Evolutionary conservation across 2,329 filamentous ascomycete genomes (phyloP).

Genomic region (Penicillium sumatraense): DNA sequence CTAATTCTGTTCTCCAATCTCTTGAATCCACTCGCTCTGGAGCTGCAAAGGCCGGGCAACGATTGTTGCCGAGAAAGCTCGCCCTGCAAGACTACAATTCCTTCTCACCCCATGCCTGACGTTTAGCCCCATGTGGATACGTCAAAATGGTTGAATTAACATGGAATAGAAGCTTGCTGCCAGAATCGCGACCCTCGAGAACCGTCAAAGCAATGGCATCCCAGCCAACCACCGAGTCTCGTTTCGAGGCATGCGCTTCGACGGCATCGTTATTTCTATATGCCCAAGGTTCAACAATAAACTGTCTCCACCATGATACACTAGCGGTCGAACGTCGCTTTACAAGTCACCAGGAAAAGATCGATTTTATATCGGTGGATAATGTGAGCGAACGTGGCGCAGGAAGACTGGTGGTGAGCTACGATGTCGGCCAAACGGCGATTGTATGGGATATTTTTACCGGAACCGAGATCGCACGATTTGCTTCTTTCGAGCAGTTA

Average conservation of each 20-base stretch:
- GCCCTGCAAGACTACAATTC: background rate
- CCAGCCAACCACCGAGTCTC: constrained; percentile 40
- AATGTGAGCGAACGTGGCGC: constrained; percentile 86
- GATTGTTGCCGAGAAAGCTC: constrained; percentile 8
- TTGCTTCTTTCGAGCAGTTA: constrained; percentile 86
- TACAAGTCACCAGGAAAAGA: constrained; percentile 78
- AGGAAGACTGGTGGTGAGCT: constrained; percentile 87
- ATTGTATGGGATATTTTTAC: constrained; percentile 97
- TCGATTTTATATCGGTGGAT: constrained; percentile 84
- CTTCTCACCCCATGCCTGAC: background rate
- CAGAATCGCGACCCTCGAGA: constrained; percentile 62
- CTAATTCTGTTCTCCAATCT: background rate
- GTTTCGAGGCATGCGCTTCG: constrained; percentile 86
- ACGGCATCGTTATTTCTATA: constrained; percentile 92
- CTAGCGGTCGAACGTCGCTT: constrained; percentile 87
- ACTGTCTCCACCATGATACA: constrained; percentile 91
- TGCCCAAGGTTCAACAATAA: constrained; percentile 77
- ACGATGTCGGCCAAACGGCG: constrained; percentile 85
- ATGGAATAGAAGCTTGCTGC: constrained; percentile 64
- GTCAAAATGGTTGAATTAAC: constrained; percentile 61
- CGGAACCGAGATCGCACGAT: constrained; percentile 87
- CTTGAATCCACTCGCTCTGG: background rate
- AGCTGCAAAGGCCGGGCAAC: background rate
- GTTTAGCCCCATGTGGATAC: background rate
- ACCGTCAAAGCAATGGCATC: constrained; percentile 52